Base-by-base conservation (phyloP, 169 alveolate genomes). In the Eimeria praecox region DNA sequence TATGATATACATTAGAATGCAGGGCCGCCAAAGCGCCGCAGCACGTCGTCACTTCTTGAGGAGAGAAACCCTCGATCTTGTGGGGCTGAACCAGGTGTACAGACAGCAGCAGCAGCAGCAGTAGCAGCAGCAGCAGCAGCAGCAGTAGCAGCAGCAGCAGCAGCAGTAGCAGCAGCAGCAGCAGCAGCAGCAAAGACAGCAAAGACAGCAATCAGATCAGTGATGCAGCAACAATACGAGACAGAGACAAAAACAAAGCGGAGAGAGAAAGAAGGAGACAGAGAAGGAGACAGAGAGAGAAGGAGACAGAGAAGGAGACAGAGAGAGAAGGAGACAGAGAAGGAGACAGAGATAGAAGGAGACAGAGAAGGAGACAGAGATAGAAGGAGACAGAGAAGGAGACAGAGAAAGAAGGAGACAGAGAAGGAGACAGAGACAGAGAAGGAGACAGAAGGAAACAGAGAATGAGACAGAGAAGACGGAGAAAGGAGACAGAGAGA, bases 191-290 rank as follows among this genome's bases (percentile, higher is more conserved):
- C 42, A 46, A 8, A n/a, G 16, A 52, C 90, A 82, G 71, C 90
- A 18, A n/a, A n/a, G n/a, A 30, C 90, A 82, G 71, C 90, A 30
- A 44, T 46, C 27, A 49, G 46, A 44, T 4, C 90, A 44, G 73
- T n/a, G n/a, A n/a, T n/a, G 90, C 87, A 75, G 87, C 87, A 75
- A 22, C 54, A 75, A 40, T 33, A 75, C 62, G 73, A 82, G 71
- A n/a, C 90, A 82, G 24, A 2, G 49, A 73, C 71, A 82, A 42
- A 46, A 82, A 73, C 73, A 82, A 44, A 46, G n/a, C 56, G 12
- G 56, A 49, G 56, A 49, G 20, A 49, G 56, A 49, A 12, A 9
- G 46, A 30, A 20, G 54, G 30, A 75, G 49, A 20, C 16, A 38
- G 18, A 75, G 86, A 30, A 30, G 6, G 49, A 75, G 30, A 38